A percentile compares a stretch with the other conserved stretches of the same genome.
phyloP scores from a whole-genome alignment of 208 protist species.

The Tritrichomonas musculus region DNA sequence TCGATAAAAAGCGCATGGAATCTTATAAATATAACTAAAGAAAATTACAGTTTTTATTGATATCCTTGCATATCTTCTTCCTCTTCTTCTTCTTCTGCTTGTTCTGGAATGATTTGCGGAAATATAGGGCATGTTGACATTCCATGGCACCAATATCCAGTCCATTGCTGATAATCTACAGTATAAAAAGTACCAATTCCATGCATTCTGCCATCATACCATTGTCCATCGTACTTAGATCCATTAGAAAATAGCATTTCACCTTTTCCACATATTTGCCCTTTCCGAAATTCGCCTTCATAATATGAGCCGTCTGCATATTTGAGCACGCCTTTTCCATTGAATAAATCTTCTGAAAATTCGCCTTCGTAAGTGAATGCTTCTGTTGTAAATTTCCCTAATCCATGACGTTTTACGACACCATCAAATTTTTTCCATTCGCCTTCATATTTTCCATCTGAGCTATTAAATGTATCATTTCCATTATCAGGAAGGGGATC shows the following conservation, averaged over 20 bases:
- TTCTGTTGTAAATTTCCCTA: not conserved
- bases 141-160: not conserved
- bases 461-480: not conserved
- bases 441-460: not conserved
- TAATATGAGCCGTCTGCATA: not conserved
- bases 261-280: not conserved
- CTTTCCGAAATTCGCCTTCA: not conserved
- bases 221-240: not conserved
- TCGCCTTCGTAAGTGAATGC: not conserved
- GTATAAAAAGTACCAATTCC: not conserved
- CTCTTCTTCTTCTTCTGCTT: not conserved
- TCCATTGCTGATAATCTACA: not conserved
- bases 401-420: not conserved
- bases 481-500: not conserved
- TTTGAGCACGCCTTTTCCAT: not conserved
- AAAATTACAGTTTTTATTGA: no score
- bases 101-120: not conserved
- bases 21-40: no score
- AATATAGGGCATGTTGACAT: not conserved
- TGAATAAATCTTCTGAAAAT: not conserved
- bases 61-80: no score
- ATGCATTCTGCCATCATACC: not conserved
- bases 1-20: no score
- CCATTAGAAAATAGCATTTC: not conserved
- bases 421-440: constrained; percentile 26